phyloP scores from a whole-genome alignment of 176 grass and related monocot genomes.

The Carex littledalei region DNA sequence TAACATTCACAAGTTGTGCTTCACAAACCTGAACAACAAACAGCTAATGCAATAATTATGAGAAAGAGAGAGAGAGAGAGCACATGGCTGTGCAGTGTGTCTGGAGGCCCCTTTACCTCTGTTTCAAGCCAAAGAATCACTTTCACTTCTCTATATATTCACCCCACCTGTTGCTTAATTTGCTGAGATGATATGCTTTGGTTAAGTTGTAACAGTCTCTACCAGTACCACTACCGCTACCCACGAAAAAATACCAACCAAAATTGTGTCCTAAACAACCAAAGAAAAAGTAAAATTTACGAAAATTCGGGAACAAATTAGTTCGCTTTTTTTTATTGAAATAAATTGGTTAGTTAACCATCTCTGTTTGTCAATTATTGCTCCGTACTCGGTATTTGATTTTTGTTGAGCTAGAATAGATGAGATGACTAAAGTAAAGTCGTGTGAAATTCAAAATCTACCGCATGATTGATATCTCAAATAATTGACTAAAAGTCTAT shows the following conservation, averaged over 20 bases:
- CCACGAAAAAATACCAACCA: neutral
- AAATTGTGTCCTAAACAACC: neutral
- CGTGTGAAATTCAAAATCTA: too few relatives aligned
- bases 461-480: too few relatives aligned
- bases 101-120: slow-evolving; percentile 10
- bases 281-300: neutral
- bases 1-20: neutral
- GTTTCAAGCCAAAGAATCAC: slow-evolving; percentile 21
- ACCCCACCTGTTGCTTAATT: neutral
- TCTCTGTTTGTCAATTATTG: too few relatives aligned
- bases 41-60: slow-evolving; percentile 16
- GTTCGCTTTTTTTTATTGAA: too few relatives aligned
- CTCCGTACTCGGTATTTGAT: too few relatives aligned
- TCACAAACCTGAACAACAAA: neutral
- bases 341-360: too few relatives aligned
- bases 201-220: neutral
- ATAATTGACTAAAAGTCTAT: too few relatives aligned
- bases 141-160: neutral
- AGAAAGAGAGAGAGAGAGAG: neutral
- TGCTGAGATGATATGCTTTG: neutral
- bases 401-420: too few relatives aligned
- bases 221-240: neutral
- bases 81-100: slow-evolving; percentile 1
- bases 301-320: too few relatives aligned
- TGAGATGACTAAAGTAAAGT: too few relatives aligned